Percentiles rank a stretch among this genome's conserved stretches.
Conservation (phyloP, 371 early-diverging fungal species). For the Basidiobolus heterosporus region DNA sequence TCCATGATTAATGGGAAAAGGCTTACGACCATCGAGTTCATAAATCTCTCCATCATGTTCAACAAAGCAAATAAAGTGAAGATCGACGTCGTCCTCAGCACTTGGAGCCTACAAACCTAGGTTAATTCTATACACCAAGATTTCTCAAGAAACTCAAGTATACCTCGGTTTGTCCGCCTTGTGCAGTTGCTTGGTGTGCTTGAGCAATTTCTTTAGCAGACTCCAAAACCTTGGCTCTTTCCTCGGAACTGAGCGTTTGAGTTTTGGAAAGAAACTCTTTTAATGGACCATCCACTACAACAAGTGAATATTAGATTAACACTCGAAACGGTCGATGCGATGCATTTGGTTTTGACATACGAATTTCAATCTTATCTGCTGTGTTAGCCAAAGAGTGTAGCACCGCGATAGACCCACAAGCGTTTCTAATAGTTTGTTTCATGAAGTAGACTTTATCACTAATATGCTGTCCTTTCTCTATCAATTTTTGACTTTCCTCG, state of each 20-base stretch:
- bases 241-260: constrained; percentile 35
- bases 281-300: constrained; percentile 33
- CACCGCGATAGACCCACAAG: constrained; percentile 78
- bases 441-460: constrained; percentile 52
- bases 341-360: neutral
- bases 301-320: neutral
- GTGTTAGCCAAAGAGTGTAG: constrained; percentile 56
- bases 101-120: constrained; percentile 29
- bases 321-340: too few relatives aligned
- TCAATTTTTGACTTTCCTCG: constrained; percentile 30
- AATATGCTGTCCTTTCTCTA: constrained; percentile 26
- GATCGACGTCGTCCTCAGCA: constrained; percentile 46
- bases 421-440: constrained; percentile 79
- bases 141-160: neutral
- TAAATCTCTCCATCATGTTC: constrained; percentile 52
- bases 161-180: constrained; percentile 61
- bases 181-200: constrained; percentile 40
- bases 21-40: constrained; percentile 75
- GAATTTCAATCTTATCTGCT: constrained; percentile 2
- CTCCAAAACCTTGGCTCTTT: constrained; percentile 55
- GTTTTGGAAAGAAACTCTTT: constrained; percentile 39
- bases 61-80: constrained; percentile 77
- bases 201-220: constrained; percentile 27
- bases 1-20: constrained; percentile 74
- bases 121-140: neutral